Conservation (phyloP, 805 yeast genomes). For the Ogataea paraovalis region DNA sequence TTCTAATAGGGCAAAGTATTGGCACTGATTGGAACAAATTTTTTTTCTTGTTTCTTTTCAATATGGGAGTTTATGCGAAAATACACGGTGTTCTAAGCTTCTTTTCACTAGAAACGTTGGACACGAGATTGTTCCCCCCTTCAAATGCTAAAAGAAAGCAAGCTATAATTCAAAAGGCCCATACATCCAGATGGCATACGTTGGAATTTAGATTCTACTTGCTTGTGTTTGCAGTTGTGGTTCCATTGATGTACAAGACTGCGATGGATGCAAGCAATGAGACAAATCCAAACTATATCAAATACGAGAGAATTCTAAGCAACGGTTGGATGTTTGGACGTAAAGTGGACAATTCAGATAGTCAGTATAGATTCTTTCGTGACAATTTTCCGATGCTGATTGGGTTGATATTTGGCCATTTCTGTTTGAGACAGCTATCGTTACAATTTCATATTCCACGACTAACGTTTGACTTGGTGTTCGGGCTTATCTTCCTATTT, state of each 20-base stretch:
- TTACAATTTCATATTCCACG: slow-evolving; percentile 33
- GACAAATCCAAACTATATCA: slow-evolving; percentile 66
- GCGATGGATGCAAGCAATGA: slow-evolving; percentile 79
- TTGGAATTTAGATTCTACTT: slow-evolving; percentile 70
- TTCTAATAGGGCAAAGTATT: no score
- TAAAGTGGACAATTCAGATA: slow-evolving; percentile 88
- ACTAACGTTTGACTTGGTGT: slow-evolving; percentile 63
- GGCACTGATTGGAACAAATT: no score
- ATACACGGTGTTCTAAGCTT: slow-evolving; percentile 21
- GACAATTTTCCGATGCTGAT: slow-evolving; percentile 65
- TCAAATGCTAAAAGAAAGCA: slow-evolving; percentile 31
- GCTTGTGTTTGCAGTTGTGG: slow-evolving; percentile 57
- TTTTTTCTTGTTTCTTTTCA: no score
- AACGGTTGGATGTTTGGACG: slow-evolving; percentile 90
- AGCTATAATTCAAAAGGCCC: slow-evolving; percentile 29
- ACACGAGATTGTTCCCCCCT: slow-evolving; percentile 45
- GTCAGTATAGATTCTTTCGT: slow-evolving; percentile 84
- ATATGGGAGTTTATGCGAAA: not conserved
- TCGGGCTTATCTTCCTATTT: slow-evolving; percentile 64
- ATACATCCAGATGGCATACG: slow-evolving; percentile 65
- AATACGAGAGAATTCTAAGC: slow-evolving; percentile 56
- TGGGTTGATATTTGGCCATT: slow-evolving; percentile 55
- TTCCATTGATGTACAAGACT: slow-evolving; percentile 79
- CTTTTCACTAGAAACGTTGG: slow-evolving; percentile 50
- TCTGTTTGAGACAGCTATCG: slow-evolving; percentile 41